These are phyloP conservation scores for Talaromyces rugulosus DNA, from an alignment of 2,329 filamentous ascomycete genomes.

Conservation along the genomic window DNA sequence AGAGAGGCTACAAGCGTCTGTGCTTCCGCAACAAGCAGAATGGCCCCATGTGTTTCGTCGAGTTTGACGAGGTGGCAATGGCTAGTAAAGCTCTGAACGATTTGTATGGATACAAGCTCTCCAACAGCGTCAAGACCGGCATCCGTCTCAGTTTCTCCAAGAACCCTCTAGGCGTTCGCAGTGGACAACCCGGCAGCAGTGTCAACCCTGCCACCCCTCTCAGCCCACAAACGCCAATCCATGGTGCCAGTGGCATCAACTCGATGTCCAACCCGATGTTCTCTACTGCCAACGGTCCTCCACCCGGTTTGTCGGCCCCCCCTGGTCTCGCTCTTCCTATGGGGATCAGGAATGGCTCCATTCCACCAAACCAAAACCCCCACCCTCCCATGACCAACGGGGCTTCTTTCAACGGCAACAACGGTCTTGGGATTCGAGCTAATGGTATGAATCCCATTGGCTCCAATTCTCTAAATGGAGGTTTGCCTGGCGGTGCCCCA, in stretches of 20 bases:
- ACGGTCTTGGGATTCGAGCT: constrained; percentile 34
- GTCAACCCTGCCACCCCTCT: constrained; percentile 50
- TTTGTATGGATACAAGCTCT: constrained; percentile 78
- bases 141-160: constrained; percentile 97
- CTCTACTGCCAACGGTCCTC: constrained; percentile 67
- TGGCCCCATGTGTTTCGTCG: constrained; percentile 97
- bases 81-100: constrained; percentile 89
- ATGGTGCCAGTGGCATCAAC: constrained; percentile 53
- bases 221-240: constrained; percentile 49
- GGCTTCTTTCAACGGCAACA: constrained; percentile 31
- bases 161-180: constrained; percentile 89
- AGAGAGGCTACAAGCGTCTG: constrained; percentile 89
- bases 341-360: constrained; percentile 27
- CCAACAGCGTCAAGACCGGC: constrained; percentile 90
- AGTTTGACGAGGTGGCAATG: constrained; percentile 90
- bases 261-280: constrained; percentile 60
- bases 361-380: constrained; percentile 28
- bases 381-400: constrained; percentile 27
- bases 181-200: constrained; percentile 59
- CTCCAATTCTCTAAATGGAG: constrained; percentile 25
- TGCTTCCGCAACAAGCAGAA: constrained; percentile 94
- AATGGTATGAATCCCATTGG: constrained; percentile 29
- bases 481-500: constrained; percentile 23
- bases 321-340: constrained; percentile 58
- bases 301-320: constrained; percentile 73